Base-by-base conservation (phyloP, 805 yeast species). In the Candida arabinofermentans region DNA sequence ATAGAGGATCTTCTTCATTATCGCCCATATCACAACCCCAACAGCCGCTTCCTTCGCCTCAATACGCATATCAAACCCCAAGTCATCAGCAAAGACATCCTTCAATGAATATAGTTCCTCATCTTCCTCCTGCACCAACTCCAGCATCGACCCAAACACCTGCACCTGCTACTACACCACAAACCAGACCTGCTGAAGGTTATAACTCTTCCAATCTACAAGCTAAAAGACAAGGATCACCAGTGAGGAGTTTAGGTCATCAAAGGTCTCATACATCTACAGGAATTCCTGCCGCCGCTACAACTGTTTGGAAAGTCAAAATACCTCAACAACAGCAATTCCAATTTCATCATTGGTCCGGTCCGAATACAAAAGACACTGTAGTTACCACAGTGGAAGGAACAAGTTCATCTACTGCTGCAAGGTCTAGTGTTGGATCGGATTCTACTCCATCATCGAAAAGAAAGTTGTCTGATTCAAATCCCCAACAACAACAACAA, bases 321-420 rank as follows among this genome's bases (percentile, higher is more conserved):
- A 40, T 59, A 3, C 65, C 66, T 2, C 61, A 57, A 38, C 59
- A 60, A 30, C 60, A 56, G 27, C 62, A 60, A 29, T 63, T 50
- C 41, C 65, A 63, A 39, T 64, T 64, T 42, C 67, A 64, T 36
- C 65, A 63, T 41, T 64, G 66, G 66, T 43, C 57, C 8, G 66
- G 62, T 3, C 65, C 66, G 1, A 51, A 48, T n/a, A 46, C 48
- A 6, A 47, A 44, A 34, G 54, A 41, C 14, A 33, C 46, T 10
- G 47, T 16, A 42, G 23, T 37, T 39, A 43, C 33, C 22, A 34
- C 17, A 36, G 47, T 14, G 27, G 16, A 5, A 14, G 32, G n/a
- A 14, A 29, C 18, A 18, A n/a, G n/a, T n/a, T n/a, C 39, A 6
- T 3, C 39, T 13, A n/a, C 33, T 21, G 14, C 51, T 19, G 40